Evolutionary conservation across 805 yeast species (phyloP).

Genomic region (Kodamaea hsintzibuensis): DNA sequence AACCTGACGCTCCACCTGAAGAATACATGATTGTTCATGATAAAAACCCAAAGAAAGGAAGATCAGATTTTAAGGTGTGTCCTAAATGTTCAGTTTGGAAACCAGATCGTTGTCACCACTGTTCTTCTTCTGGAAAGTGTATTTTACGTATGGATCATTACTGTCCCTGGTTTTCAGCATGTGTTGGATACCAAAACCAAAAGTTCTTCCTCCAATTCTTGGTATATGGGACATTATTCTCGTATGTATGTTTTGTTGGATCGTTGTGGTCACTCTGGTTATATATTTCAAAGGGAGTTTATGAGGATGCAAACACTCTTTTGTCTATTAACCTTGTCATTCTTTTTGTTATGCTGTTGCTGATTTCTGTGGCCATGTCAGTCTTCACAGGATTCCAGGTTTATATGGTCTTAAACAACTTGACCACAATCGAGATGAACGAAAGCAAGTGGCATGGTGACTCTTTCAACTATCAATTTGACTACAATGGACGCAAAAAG

Average conservation of each 20-base stretch:
- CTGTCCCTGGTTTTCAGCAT: conserved; percentile 89
- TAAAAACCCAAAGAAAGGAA: conserved; percentile 35
- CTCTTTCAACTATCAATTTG: conserved; percentile 34
- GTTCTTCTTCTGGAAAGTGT: conserved; percentile 50
- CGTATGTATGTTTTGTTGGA: conserved; percentile 40
- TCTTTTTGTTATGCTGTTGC: conserved; percentile 57
- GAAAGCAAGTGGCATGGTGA: conserved; percentile 49
- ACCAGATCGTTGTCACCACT: conserved; percentile 61
- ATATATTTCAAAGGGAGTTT: conserved; percentile 48
- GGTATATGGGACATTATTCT: conserved; percentile 50
- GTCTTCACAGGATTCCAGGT: conserved; percentile 56
- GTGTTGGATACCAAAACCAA: conserved; percentile 82
- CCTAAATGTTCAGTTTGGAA: conserved; percentile 56
- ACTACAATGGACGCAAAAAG: conserved; percentile 40
- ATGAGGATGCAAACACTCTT: conserved; percentile 27
- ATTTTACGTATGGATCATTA: conserved; percentile 59
- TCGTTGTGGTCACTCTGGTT: conserved; percentile 45
- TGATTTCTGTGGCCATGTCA: conserved; percentile 48
- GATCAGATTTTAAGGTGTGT: conserved; percentile 56
- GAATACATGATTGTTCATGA: conserved; percentile 37
- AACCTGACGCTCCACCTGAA: conserved; percentile 28
- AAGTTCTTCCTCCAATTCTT: conserved; percentile 78
- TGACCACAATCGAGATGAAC: conserved; percentile 80
- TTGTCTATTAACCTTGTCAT: conserved; percentile 58
- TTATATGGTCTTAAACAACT: conserved; percentile 61